Evolutionary conservation across 768 basidiomycete species (phyloP), one percentile per base, ranked within the genome.

Genomic region (Mycena chlorophos): DNA sequence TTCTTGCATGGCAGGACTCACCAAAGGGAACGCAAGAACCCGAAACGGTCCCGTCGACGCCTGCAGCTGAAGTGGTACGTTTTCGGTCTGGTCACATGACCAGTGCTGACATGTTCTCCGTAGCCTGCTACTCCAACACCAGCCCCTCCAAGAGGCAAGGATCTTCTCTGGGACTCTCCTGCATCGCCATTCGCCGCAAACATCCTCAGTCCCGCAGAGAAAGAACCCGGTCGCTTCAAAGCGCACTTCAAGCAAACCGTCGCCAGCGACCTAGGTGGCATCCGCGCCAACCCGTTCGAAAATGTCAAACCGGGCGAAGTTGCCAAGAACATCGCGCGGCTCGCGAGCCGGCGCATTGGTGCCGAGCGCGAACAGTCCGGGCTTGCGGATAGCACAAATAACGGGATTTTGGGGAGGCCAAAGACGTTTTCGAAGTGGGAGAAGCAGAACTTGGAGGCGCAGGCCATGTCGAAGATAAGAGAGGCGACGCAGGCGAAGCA

Each of bases 361-460:
- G 54, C 56, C 2, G 60, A 37, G 10, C 56, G 60, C 3, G 60
- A 62, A 26, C 55, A 46, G 13, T 39, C 22, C 20, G 68, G 76
- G 23, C 66, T 80, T 49, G 63, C 72, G n/a, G 83, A 86, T 57
- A 84, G 80, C 61, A 85, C 87, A 5, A 84, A 84, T 52, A 73
- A 66, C 12, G 72, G 56, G 6, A 8, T 49, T 14, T 13, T n/a
- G n/a, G n/a, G n/a, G n/a, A n/a, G 31, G 27, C 52, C 52, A 49
- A 22, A 75, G 61, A 76, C 77, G 19, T 86, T 84, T 61, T 87
- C 88, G 3, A 91, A 89, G 70, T 91, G 88, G 88, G 90, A 92
- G 69, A 91, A 90, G 57, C 89, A 92, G 68, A 89, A 93, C 62
- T 69, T 89, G 27, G 90, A 93, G 63, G 90, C 90, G 3, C 82